Base-by-base conservation (phyloP, 2,329 filamentous ascomycete genomes). In the Rachicladosporium sp. region DNA sequence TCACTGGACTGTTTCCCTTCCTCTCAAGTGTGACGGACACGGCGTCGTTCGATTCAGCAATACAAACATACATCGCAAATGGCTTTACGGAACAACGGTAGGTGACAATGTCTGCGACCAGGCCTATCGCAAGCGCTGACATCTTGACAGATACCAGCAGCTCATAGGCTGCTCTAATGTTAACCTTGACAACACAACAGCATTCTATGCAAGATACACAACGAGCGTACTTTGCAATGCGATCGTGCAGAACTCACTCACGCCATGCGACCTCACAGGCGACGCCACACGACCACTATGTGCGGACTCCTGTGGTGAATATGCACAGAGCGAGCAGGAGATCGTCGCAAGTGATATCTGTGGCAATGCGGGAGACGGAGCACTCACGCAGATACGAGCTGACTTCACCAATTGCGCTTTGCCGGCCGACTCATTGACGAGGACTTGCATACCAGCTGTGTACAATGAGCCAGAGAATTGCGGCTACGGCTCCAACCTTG, bases 201-300 rank as follows among this genome's bases (percentile, higher is more conserved):
- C 82, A 53, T 75, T 88, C 54, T 98, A 98, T 63, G 89, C 91
- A 36, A 81, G 91, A 52, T 98, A 89, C 64, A 93, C 89, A 4
- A 91, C 78, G 35, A 91, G 83, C 45, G 80, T 93, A 47, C 73
- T 98, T 48, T 98, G 91, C 71, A 96, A 93, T 68, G 74, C 84
- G 48, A 82, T 98, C 56, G 76, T 98, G 37, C 91, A 98, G 62
- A 88, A 86, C 57, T 96, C 91, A 4, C 77, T 81, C 52, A 57
- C 64, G 8, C 57, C 71, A 19, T 98, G 91, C 63, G 63, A 66
- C 12, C 65, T 93, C 34, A 73, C 79, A 0, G 60, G 69, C 11
- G 63, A 70, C 23, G 66, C 79, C 32, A 76, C 83, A 4, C 69
- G 70, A 43, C 87, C 91, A 2, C 68, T 96, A 10, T 98, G 91